Evolutionary conservation across 176 grass and related monocot genomes (phyloP), one percentile per base, ranked within the genome.

Genomic region (Saccharum spontaneum): DNA sequence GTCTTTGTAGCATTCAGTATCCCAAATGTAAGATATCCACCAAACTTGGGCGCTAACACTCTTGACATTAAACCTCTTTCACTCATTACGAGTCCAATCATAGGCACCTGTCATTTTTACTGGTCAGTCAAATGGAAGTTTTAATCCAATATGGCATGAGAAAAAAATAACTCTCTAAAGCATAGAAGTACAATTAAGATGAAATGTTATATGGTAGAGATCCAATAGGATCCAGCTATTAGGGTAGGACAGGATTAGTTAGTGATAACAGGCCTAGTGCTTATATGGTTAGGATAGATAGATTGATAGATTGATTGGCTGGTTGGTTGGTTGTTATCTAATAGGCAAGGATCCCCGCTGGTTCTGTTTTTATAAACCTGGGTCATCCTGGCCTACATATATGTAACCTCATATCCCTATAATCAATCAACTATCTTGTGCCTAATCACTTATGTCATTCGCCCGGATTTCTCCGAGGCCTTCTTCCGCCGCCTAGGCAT

Each of bases 31-130:
- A 98, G 87, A 87, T 94, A 98, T 45, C 96, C 93, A 69, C 93
- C 93, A 86, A 90, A 95, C 67, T 95, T 98, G 68, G 93, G 81
- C 11, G 89, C 91, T 60, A 98, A 81, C 33, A 98, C 73, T 86
- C 93, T 90, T 67, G 93, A 95, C 76, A 98, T 95, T 67, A 90
- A 66, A 77, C 96, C 96, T 87, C 81, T 92, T 85, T 98, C 96
- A 77, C 89, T 80, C 91, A 98, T 98, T 45, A 95, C 96, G 41
- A 98, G 85, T 86, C 96, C 93, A 90, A 98, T 98, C 70, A 95
- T 94, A 60, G 96, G 93, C 45, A 87, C 96, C 91, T 98, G 89
- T 69, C 78, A 86, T 85, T 84, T 89, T 69, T 80, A 86, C 76
- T 54, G 17, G 83, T 94, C 81, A 92, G 79, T 92, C 43, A 89